Evolutionary conservation across 2,329 filamentous ascomycete genomes (phyloP).

Genomic region (Plectosphaerella plurivora): DNA sequence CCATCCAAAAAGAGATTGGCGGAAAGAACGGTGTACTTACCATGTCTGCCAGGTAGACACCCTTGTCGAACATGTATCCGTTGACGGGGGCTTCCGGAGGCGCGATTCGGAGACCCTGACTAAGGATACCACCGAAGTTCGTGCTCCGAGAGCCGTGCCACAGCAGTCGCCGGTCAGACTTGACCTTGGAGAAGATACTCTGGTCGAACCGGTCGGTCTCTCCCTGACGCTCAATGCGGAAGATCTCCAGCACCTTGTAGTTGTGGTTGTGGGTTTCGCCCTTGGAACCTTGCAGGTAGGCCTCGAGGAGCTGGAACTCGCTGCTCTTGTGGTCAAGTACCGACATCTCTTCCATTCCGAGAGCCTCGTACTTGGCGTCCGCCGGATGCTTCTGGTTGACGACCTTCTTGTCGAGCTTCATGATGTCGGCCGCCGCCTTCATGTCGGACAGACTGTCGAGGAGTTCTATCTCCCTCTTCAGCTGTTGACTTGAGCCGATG

Average conservation of each 20-base stretch:
- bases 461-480: slow-evolving; percentile 75
- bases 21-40: neutral
- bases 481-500: slow-evolving; percentile 47
- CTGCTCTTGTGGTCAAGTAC: slow-evolving; percentile 50
- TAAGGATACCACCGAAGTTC: slow-evolving; percentile 84
- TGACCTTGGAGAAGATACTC: slow-evolving; percentile 45
- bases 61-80: slow-evolving; percentile 89
- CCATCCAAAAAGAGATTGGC: too few species aligned
- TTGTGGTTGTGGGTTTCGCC: slow-evolving; percentile 60
- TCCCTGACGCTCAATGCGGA: slow-evolving; percentile 73
- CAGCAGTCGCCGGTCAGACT: slow-evolving; percentile 68
- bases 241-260: slow-evolving; percentile 68
- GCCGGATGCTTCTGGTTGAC: slow-evolving; percentile 55
- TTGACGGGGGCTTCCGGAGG: slow-evolving; percentile 75
- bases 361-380: slow-evolving; percentile 67
- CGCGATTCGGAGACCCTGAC: slow-evolving; percentile 84
- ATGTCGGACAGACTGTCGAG: slow-evolving; percentile 80
- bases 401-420: slow-evolving; percentile 54
- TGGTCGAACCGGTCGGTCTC: slow-evolving; percentile 66
- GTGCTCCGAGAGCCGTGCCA: slow-evolving; percentile 85
- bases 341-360: slow-evolving; percentile 74
- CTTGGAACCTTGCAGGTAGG: slow-evolving; percentile 64
- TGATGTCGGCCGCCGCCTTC: slow-evolving; percentile 74
- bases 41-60: slow-evolving; percentile 84
- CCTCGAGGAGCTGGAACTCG: slow-evolving; percentile 62